Evolutionary conservation across 345 rosid genomes (phyloP), one percentile per base, ranked within the genome.

Genomic region (Salix arbutifolia): DNA sequence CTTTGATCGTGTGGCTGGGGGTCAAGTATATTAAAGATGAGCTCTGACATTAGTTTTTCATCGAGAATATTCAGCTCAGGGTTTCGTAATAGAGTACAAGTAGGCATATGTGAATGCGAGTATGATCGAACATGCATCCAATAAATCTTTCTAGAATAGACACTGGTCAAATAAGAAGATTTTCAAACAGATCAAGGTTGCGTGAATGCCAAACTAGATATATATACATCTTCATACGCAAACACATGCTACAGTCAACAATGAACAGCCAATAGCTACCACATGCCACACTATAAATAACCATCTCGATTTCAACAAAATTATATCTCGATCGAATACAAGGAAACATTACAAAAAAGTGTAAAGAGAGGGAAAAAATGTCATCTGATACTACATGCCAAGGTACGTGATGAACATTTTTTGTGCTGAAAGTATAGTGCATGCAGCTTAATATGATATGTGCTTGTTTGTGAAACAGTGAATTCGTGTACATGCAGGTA

Each of bases 401-500:
- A 50, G 56, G 56, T 50, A 50, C 8, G 56, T 50, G 6, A 50
- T 50, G 56, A 50, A 5, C 56, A 50, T 50, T 50, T 50, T 50
- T 17, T 16, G 21, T 50, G 8, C 56, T 50, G 0, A 48, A 17
- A 17, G 17, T 48, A 46, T 3, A 48, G 19, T 48, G 33, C 33
- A 31, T 30, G 19, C 19, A 48, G 6, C 53, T 17, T 50, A 4
- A 50, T 17, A 17, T 61, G 17, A 61, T n/a, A 61, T 28, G 4
- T n/a, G 33, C 4, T 23, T 40, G 9, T 10, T 23, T 38, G 10
- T 69, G 18, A 69, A 42, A 38, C 3, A 3, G 1, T n/a, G 12
- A n/a, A 61, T 69, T 69, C n/a, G 72, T 23, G 18, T 23, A n/a
- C 21, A 3, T 64, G 76, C 40, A 78, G 82, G 82, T 25, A 79